phyloP scores from a whole-genome alignment of 805 yeast species.

The Ogataea degrootiae region DNA sequence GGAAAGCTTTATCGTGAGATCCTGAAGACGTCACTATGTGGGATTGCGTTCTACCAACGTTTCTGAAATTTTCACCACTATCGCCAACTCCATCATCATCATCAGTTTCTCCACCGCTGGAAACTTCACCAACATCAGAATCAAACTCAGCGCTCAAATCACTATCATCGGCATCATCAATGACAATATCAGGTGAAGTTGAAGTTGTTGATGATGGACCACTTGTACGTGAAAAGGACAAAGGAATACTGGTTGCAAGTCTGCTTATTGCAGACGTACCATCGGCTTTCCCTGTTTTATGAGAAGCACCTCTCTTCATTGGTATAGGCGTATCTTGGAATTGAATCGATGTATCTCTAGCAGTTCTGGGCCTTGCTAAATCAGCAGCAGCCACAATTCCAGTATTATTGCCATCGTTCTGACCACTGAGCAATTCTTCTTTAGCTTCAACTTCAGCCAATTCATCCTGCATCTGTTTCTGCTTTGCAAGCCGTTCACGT shows the following conservation, averaged over 20 bases:
- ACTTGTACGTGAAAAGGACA: not conserved
- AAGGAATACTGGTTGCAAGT: too few relatives aligned
- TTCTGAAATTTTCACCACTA: conserved; percentile 7
- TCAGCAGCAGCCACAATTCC: not conserved
- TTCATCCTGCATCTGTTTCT: conserved; percentile 5
- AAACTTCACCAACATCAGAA: conserved; percentile 6
- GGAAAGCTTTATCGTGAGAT: conserved; percentile 24
- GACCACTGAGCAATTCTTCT: not conserved
- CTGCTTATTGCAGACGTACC: too few relatives aligned
- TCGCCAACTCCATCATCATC: conserved; percentile 16
- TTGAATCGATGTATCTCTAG: not conserved
- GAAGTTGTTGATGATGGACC: not conserved
- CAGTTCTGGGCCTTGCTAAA: not conserved
- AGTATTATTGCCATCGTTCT: too few relatives aligned
- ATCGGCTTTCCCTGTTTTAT: not conserved
- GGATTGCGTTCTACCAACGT: conserved; percentile 19
- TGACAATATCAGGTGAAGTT: not conserved
- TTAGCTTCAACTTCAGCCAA: conserved; percentile 2
- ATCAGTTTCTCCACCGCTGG: conserved; percentile 3
- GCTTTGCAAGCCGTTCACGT: conserved; percentile 9
- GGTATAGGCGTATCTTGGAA: not conserved
- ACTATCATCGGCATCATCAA: conserved; percentile 18
- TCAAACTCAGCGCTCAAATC: conserved; percentile 22
- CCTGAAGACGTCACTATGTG: conserved; percentile 30
- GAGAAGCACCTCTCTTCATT: not conserved